Base-by-base conservation (phyloP, 768 basidiomycete genomes). In the Candolleomyces efflorescens region DNA sequence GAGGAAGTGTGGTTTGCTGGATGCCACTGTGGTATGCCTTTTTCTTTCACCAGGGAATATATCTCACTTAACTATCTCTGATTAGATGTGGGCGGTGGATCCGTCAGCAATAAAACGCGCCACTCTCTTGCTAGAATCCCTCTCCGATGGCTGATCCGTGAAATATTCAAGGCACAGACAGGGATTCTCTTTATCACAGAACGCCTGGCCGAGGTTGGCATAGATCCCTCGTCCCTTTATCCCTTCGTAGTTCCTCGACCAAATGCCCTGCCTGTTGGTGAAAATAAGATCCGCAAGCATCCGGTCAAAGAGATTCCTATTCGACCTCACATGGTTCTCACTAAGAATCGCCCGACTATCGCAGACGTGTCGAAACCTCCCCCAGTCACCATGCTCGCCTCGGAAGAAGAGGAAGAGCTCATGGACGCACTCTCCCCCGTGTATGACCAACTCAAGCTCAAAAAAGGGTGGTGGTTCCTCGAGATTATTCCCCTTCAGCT, bases 61-160 rank as follows among this genome's bases (percentile, higher is more conserved):
- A 26, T 20, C 37, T 52, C 6, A 23, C 53, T 36, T 15, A 4
- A 5, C 32, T 32, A 32, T 32, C 32, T 55, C 43, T 47, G 26
- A 41, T 24, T 58, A 81, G 81, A 84, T 63, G 75, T 85, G 22
- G 84, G 84, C 12, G 85, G 85, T n/a, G 82, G 82, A 0, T 78
- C 80, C 9, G 78, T 78, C 2, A 69, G 65, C 54, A 82, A 84
- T 63, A 73, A 72, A 32, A 78, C 75, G 0, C 69, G 71, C 1
- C 67, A 82, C 51, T 73, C 75, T 3, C 78, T 86, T 0, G 78
- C 83, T 0, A 75, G 81, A 52, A 82, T 85, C 43, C 68, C 84
- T 3, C 75, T 86, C 2, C 76, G 79, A 1, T 86, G 89, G 89
- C 88, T 90, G 87, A 70, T 90, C 27, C 81, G 88, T 32, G 82